Evolutionary conservation across 148 eudicot genomes (phyloP).

Genomic region (Rhododendron griersonianum): DNA sequence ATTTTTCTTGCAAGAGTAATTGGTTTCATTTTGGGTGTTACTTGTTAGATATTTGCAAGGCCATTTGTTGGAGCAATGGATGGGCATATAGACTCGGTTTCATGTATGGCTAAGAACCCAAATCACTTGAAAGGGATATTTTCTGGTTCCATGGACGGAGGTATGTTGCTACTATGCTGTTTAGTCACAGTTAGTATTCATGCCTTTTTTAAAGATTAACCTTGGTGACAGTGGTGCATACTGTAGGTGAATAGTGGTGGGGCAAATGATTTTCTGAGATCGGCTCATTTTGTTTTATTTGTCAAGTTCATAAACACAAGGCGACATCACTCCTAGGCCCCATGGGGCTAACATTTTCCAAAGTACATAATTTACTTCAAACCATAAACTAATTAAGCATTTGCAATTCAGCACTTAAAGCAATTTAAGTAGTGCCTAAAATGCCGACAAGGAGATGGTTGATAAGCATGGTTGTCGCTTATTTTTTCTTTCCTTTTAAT

Average conservation of each 20-base stretch:
- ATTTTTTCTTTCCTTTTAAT: background rate
- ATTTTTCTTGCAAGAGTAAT: background rate
- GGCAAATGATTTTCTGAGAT: background rate
- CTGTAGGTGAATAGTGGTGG: background rate
- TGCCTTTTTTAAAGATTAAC: background rate
- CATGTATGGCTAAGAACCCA: constrained; percentile 93
- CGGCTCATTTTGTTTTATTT: background rate
- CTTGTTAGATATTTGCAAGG: constrained; percentile 66
- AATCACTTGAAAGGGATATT: constrained; percentile 70
- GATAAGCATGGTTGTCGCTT: background rate
- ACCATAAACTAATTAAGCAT: background rate
- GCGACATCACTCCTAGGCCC: background rate
- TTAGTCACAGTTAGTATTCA: background rate
- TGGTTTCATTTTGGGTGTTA: background rate
- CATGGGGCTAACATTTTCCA: background rate
- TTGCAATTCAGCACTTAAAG: background rate
- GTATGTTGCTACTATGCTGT: constrained; percentile 25
- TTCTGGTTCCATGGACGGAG: constrained; percentile 97
- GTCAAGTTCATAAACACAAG: background rate
- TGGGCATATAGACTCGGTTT: constrained; percentile 73
- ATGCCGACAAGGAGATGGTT: background rate
- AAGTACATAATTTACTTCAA: background rate
- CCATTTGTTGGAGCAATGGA: constrained; percentile 95
- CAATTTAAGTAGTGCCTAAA: background rate
- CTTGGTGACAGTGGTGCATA: background rate